Evolutionary conservation across 208 protist species (phyloP).

Genomic region (Leishmania lainsoni): DNA sequence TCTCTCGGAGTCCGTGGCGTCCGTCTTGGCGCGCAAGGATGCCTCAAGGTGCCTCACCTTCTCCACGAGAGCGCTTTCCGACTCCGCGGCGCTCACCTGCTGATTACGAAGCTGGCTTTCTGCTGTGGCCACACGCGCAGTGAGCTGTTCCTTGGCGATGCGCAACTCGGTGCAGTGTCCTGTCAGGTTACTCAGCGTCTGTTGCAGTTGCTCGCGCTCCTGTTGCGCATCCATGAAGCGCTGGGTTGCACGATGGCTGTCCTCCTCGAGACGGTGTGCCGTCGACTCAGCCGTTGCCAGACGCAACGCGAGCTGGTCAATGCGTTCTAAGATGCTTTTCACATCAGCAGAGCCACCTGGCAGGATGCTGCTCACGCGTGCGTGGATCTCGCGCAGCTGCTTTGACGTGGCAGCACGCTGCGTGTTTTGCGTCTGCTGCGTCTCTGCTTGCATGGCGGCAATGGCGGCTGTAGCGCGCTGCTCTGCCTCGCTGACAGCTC

Average conservation of each 20-base stretch:
- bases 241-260: conserved; percentile 6
- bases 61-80: conserved; percentile 7
- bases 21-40: conserved; percentile 19
- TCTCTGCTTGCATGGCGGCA: conserved; percentile 21
- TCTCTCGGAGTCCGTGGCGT: conserved; percentile 14
- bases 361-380: conserved; percentile 6
- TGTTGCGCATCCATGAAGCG: conserved; percentile 19
- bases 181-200: conserved; percentile 26
- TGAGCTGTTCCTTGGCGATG: conserved; percentile 30
- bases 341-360: background rate
- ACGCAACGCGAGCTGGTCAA: conserved; percentile 20
- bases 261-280: conserved; percentile 10
- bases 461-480: conserved; percentile 19
- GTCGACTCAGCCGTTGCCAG: conserved; percentile 19
- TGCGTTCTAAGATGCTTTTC: conserved; percentile 8
- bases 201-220: conserved; percentile 31
- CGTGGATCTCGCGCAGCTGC: conserved; percentile 25
- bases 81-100: conserved; percentile 1
- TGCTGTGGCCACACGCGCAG: conserved; percentile 1
- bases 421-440: conserved; percentile 8
- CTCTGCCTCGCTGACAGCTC: conserved; percentile 26
- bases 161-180: conserved; percentile 25
- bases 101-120: conserved; percentile 5
- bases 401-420: conserved; percentile 2
- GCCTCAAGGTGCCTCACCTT: conserved; percentile 26